Base-by-base conservation (phyloP, 345 rosid species). In the Lepidium didymum region DNA sequence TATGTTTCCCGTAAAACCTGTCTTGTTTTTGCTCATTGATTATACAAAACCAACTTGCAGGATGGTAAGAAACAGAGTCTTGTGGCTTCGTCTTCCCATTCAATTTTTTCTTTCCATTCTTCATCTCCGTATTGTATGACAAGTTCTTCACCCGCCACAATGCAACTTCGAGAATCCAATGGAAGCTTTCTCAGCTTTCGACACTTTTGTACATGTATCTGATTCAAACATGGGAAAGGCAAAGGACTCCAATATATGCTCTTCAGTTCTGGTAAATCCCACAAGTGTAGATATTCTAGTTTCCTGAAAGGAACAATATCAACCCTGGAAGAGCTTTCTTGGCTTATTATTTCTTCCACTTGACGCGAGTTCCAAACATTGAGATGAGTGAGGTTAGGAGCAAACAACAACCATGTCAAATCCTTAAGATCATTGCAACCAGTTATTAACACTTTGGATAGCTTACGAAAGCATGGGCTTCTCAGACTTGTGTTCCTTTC, bases 371-470 rank as follows among this genome's bases (percentile, higher is more conserved):
- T 3, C 25, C 13, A 12, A 10, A 15, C 25, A 7, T 3, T 6
- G 2, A 74, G 47, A 43, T 49, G 25, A 14, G 66, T 58, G 9
- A 74, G 68, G 62, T 67, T 74, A 1, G 63, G 68, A 15, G 73
- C 69, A 13, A 42, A 54, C 67, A 74, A 6, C 1, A 74, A 38
- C 77, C 77, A 74, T 5, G 73, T 67, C 62, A 67, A 52, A 37
- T 74, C 78, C 56, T 36, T 67, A 0, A 67, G 41, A 21, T 42
- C 36, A 9, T 65, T 3, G 14, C 73, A 67, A 13, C 25, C 18
- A 5, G 13, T 1, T 52, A 70, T 62, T 1, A 6, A 0, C 1
- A 62, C 54, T 12, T 8, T 12, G 3, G 68, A 19, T 8, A 70
- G 68, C 0, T 61, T 34, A 0, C 33, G 8, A 35, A 73, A 65